Conservation (phyloP, 345 rosid genomes). For the Boechera retrofracta region DNA sequence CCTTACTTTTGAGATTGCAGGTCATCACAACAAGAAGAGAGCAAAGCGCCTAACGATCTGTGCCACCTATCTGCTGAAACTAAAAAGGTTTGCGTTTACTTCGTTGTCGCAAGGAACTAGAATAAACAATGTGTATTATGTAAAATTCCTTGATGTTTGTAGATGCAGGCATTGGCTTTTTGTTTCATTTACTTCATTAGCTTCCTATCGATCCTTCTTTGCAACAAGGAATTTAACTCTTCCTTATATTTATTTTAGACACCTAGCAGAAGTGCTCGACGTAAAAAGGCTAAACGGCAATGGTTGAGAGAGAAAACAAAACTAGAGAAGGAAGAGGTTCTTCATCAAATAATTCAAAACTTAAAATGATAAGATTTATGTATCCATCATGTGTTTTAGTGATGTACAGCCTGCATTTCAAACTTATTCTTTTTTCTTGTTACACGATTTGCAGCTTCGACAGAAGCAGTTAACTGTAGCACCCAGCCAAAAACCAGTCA, state of each 20-base stretch:
- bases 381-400: slow-evolving; percentile 1
- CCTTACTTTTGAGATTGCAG: slow-evolving; percentile 43
- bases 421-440: slow-evolving; percentile 15
- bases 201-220: slow-evolving; percentile 23
- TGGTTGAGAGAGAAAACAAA: slow-evolving; percentile 71
- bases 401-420: slow-evolving; percentile 15
- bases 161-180: slow-evolving; percentile 5
- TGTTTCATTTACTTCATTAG: slow-evolving; percentile 24
- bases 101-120: slow-evolving; percentile 6
- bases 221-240: slow-evolving; percentile 32
- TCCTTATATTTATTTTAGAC: slow-evolving; percentile 49
- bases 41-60: slow-evolving; percentile 49
- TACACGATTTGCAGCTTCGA: slow-evolving; percentile 48
- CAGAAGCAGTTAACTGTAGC: slow-evolving; percentile 49
- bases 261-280: slow-evolving; percentile 93
- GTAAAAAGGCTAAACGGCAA: slow-evolving; percentile 83
- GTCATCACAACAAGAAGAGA: slow-evolving; percentile 50
- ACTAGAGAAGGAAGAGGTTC: slow-evolving; percentile 74
- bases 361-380: slow-evolving; percentile 33
- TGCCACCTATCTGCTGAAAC: slow-evolving; percentile 49
- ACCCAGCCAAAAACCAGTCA: slow-evolving; percentile 46
- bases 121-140: slow-evolving; percentile 13
- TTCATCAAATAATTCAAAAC: slow-evolving; percentile 16
- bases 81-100: slow-evolving; percentile 61
- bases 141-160: slow-evolving; percentile 1